These are phyloP conservation scores for Astrephomene gubernaculifera DNA, from an alignment of 139 green algal species.

Conservation along the genomic window DNA sequence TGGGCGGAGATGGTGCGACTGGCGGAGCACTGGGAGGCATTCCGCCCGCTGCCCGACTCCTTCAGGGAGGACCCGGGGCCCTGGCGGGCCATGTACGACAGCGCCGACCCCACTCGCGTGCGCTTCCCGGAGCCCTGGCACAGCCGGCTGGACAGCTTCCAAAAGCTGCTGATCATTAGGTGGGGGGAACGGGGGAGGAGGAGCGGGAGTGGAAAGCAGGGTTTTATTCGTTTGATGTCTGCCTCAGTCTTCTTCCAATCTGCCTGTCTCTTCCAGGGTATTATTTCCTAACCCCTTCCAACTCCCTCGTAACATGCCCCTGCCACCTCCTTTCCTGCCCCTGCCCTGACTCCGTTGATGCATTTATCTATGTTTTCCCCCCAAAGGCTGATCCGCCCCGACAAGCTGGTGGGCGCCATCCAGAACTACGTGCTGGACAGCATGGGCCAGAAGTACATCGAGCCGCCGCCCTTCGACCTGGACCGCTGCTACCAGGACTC, in stretches of 20 bases:
- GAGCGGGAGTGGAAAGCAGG: not conserved
- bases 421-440: conserved; percentile 59
- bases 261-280: no score
- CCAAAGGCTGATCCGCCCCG: conserved; percentile 69
- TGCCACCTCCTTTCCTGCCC: not conserved
- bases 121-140: conserved; percentile 62
- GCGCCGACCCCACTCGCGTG: conserved; percentile 47
- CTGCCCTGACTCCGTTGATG: no score
- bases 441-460: conserved; percentile 76
- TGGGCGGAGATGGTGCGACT: conserved; percentile 71
- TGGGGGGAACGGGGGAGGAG: not conserved
- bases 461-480: conserved; percentile 75
- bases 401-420: conserved; percentile 73
- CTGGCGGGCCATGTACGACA: conserved; percentile 69
- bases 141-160: conserved; percentile 60
- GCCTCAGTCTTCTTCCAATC: no score
- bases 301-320: no score
- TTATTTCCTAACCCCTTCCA: no score
- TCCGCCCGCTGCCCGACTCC: conserved; percentile 40
- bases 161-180: conserved; percentile 68
- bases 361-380: no score
- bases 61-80: conserved; percentile 50
- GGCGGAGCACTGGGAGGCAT: conserved; percentile 31
- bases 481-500: conserved; percentile 76
- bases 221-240: no score